Evolutionary conservation across 192 early-diverging fungal genomes (phyloP), one percentile per base, ranked within the genome.

Genomic region (Coemansia sp.): DNA sequence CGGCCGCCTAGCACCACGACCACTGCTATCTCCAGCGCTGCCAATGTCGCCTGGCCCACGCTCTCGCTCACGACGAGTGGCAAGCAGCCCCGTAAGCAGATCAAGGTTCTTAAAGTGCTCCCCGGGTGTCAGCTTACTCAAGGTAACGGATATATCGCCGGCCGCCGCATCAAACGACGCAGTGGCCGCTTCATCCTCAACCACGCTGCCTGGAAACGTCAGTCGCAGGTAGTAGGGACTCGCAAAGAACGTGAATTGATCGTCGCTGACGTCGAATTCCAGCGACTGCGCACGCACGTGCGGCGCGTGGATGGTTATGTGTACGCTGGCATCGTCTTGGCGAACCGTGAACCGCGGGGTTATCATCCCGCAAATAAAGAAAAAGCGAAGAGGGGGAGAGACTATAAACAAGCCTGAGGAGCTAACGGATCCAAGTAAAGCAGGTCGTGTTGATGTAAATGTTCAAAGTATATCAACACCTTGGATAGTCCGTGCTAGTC

Each of bases 191-290:
- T 95, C 95, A 77, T 97, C 93, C 67, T 97, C 95, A 0, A 94
- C 72, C 9, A 99, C 69, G 56, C 87, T 85, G 40, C 87, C 89
- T 9, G 95, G 92, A 48, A 99, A 91, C 12, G 87, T 87, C 13
- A 99, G 81, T 56, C 95, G 84, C 16, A 98, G 85, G 70, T 95
- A 99, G 83, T 99, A 99, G 1, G 96, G 97, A 43, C 86, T 85
- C 52, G 92, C 84, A 71, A 88, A 91, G 67, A 99, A 97, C 69
- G 89, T 91, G 83, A 99, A 93, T 61, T 94, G 91, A 56, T 72
- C 84, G 9, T 85, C 92, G 15, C 95, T 86, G 47, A 96, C 88
- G 74, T 90, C 86, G 61, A 96, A 85, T 71, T 99, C 95, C 10
- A 99, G 86, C 6, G 96, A 87, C 69, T 92, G 89, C 8, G 92